These are phyloP conservation scores for Annona squamosa DNA, from an alignment of 164 flowering plant species.

Conservation along the genomic window DNA sequence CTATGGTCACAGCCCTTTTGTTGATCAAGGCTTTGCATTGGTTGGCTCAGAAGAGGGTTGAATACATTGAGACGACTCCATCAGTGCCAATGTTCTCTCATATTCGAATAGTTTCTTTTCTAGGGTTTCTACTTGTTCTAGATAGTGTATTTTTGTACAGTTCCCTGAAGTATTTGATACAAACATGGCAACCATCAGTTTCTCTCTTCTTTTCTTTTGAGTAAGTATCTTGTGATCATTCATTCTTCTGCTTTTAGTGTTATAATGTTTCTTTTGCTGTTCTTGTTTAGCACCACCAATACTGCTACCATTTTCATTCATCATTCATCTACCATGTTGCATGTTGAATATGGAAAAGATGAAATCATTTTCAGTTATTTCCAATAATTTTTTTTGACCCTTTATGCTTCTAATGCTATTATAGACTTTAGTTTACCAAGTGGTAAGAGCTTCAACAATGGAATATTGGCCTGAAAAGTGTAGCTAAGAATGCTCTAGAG, in stretches of 20 bases:
- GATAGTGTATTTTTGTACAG: constrained; percentile 72
- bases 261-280: neutral
- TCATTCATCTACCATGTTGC: too few relatives aligned
- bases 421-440: too few relatives aligned
- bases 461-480: neutral
- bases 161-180: constrained; percentile 51
- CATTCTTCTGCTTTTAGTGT: neutral
- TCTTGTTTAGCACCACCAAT: too few relatives aligned
- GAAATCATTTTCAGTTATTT: too few relatives aligned
- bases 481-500: neutral
- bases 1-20: constrained; percentile 82
- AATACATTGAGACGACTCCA: constrained; percentile 97
- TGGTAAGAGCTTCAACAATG: neutral
- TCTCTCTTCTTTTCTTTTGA: constrained; percentile 95
- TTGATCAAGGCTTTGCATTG: constrained; percentile 91
- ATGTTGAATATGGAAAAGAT: too few relatives aligned
- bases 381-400: neutral
- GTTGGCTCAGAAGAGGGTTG: constrained; percentile 97
- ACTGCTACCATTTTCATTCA: too few relatives aligned
- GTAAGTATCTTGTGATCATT: constrained; percentile 45
- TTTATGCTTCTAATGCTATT: neutral
- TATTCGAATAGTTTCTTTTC: constrained; percentile 78
- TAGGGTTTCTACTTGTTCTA: constrained; percentile 75
- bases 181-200: constrained; percentile 76
- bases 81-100: constrained; percentile 75